A percentile compares a stretch with the other conserved stretches of the same genome.
These are phyloP conservation scores for Cutaneotrichosporon daszewskae DNA, from an alignment of 1,284 basidiomycete species.

Conservation along the genomic window DNA sequence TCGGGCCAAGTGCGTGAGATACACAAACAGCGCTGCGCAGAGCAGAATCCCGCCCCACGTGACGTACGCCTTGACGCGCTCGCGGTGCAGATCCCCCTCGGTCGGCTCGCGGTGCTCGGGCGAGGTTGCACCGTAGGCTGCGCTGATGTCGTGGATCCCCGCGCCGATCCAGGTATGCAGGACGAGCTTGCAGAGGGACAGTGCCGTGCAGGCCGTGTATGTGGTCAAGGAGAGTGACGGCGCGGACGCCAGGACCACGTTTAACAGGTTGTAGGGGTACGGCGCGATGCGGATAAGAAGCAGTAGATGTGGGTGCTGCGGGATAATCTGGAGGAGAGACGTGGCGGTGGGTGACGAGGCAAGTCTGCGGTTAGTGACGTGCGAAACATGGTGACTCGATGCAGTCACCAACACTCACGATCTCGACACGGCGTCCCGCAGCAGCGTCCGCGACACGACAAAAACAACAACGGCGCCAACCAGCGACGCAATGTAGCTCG, in stretches of 20 bases:
- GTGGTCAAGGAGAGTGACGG: constrained; percentile 48
- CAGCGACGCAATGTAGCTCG: constrained; percentile 50
- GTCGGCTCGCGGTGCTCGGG: background rate
- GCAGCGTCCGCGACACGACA: constrained; percentile 39
- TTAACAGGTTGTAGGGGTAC: constrained; percentile 54
- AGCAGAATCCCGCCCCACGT: constrained; percentile 42
- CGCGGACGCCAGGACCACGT: constrained; percentile 52
- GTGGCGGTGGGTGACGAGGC: constrained; percentile 36
- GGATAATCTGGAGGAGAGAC: constrained; percentile 40
- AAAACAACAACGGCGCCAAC: constrained; percentile 51
- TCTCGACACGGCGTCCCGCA: constrained; percentile 36
- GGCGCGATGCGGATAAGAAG: constrained; percentile 52
- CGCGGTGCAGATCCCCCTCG: constrained; percentile 11
- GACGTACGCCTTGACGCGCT: constrained; percentile 29
- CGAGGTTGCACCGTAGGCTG: constrained; percentile 8
- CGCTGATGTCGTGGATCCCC: constrained; percentile 36
- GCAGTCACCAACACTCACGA: constrained; percentile 22
- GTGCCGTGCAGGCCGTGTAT: constrained; percentile 50
- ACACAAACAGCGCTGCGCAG: constrained; percentile 50
- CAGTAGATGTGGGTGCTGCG: constrained; percentile 48
- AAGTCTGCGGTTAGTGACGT: constrained; percentile 23
- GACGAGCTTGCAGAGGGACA: constrained; percentile 51
- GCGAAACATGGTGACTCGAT: background rate
- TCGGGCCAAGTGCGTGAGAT: constrained; percentile 50
- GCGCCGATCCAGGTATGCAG: constrained; percentile 41